Conservation (phyloP, 2,329 filamentous ascomycete genomes). For the Nigrospora osmanthi region DNA sequence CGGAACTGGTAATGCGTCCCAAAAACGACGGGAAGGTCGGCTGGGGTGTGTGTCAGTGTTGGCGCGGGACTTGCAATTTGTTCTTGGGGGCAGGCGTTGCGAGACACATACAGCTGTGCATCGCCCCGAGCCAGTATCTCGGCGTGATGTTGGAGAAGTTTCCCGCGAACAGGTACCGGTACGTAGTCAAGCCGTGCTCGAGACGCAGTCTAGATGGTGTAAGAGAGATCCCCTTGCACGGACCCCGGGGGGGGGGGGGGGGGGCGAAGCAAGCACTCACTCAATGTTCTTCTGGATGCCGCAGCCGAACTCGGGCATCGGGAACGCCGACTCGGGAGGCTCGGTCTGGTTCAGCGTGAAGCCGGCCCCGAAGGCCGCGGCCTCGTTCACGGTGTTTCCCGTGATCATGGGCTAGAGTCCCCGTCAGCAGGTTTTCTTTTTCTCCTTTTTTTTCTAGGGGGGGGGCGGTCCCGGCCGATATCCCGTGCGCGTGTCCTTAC, state of each 20-base stretch:
- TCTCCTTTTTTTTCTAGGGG: no score
- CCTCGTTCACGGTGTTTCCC: constrained; percentile 16
- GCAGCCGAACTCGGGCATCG: constrained; percentile 2
- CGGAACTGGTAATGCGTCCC: constrained; percentile 20
- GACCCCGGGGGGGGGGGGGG: neutral
- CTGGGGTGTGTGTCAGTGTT: constrained; percentile 2
- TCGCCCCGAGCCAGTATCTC: constrained; percentile 22
- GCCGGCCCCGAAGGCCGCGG: constrained; percentile 9
- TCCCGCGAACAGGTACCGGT: constrained; percentile 26
- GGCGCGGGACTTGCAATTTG: no score
- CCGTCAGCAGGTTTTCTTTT: neutral
- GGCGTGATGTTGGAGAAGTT: constrained; percentile 27
- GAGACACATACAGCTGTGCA: constrained; percentile 14
- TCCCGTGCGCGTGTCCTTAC: no score
- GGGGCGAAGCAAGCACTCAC: neutral
- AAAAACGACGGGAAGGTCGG: constrained; percentile 21
- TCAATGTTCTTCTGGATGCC: neutral
- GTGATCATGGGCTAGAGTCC: constrained; percentile 14
- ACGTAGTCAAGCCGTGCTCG: constrained; percentile 13
- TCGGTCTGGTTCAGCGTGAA: neutral
- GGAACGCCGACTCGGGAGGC: neutral
- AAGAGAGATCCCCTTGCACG: neutral
- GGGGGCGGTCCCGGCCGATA: no score
- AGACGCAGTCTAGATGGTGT: neutral
- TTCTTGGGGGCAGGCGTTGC: neutral